These are phyloP conservation scores for Diaporthe amygdali DNA, from an alignment of 2,329 filamentous ascomycete species.

Conservation along the genomic window DNA sequence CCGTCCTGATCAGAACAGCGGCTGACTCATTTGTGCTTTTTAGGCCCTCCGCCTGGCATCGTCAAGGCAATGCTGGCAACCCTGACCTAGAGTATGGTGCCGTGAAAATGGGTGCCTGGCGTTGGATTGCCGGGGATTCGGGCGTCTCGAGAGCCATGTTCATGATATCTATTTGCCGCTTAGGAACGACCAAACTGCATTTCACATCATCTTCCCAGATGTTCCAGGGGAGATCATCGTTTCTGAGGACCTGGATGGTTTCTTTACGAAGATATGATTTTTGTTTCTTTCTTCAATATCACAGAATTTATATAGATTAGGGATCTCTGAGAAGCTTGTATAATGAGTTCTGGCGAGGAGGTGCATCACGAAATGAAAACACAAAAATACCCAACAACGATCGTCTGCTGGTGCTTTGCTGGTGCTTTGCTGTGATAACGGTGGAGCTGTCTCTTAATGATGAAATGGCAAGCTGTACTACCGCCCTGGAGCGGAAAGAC, in stretches of 20 bases:
- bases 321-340: background rate
- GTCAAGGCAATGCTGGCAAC: constrained; percentile 75
- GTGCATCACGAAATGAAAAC: background rate
- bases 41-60: constrained; percentile 68
- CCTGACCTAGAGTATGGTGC: constrained; percentile 59
- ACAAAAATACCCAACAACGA: background rate
- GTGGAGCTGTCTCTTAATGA: background rate
- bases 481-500: background rate
- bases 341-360: background rate
- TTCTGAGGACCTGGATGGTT: background rate
- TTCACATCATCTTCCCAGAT: background rate
- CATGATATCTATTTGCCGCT: constrained; percentile 9
- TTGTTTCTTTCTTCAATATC: background rate
- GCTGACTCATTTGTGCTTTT: constrained; percentile 22
- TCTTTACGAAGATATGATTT: constrained; percentile 21
- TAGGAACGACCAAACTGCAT: background rate
- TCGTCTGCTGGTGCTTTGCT: background rate
- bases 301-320: constrained; percentile 18
- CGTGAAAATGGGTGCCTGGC: background rate
- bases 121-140: background rate
- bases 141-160: background rate
- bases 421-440: background rate
- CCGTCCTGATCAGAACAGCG: constrained; percentile 4
- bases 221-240: background rate
- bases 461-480: background rate